Conservation (phyloP, 495 filamentous ascomycete genomes). For the Platismatia glauca region DNA sequence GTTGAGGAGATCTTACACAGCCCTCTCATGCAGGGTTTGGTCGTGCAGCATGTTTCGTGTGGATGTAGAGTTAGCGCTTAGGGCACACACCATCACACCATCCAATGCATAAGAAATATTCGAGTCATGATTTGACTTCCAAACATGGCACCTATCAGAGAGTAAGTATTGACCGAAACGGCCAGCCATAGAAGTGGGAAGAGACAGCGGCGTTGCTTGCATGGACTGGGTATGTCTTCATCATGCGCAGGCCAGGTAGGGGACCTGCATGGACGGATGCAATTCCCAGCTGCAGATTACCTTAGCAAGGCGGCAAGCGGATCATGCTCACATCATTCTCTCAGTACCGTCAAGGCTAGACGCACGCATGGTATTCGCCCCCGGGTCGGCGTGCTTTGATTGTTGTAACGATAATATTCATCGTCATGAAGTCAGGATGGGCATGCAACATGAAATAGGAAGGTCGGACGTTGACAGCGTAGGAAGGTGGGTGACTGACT, state of each 20-base stretch:
- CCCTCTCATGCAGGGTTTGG: background rate
- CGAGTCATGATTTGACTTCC: no score
- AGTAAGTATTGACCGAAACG: no score
- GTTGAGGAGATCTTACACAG: background rate
- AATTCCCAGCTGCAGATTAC: background rate
- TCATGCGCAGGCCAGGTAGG: background rate
- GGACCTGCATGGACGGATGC: constrained; percentile 1
- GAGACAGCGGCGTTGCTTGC: no score
- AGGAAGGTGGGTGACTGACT: no score
- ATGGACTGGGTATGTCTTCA: background rate
- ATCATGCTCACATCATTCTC: background rate
- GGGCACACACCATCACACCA: background rate
- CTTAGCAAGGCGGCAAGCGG: background rate
- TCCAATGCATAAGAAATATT: no score
- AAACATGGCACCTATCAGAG: background rate
- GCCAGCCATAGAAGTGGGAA: no score
- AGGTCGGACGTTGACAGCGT: no score
- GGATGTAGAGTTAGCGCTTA: background rate
- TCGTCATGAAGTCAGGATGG: background rate
- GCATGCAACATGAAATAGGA: no score
- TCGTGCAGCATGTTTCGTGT: background rate
- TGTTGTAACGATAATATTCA: background rate
- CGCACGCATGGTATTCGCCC: no score
- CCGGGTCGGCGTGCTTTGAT: no score
- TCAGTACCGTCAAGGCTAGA: background rate